A percentile compares a stretch with the other conserved stretches of the same genome.
phyloP scores from a whole-genome alignment of 2,329 filamentous ascomycete genomes.

The Beauveria varroae region DNA sequence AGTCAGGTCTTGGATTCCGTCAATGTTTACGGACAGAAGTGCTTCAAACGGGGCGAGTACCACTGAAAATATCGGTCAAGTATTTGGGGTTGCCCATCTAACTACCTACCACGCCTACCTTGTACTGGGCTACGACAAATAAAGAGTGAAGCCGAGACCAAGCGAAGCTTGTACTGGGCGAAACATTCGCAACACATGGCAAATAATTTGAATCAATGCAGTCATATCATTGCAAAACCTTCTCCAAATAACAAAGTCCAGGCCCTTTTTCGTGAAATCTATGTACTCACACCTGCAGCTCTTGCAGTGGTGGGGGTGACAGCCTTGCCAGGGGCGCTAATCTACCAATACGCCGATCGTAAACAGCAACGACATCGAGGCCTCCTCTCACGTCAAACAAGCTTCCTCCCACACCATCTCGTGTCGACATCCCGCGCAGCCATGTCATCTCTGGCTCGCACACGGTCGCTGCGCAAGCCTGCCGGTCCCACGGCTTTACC shows the following conservation, averaged over 20 bases:
- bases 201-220: too few species aligned
- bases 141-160: neutral
- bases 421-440: neutral
- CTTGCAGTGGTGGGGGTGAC: neutral
- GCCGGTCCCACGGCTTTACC: constrained; percentile 15
- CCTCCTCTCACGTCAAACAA: neutral
- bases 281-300: neutral
- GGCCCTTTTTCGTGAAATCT: too few species aligned
- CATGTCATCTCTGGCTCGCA: constrained; percentile 39
- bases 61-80: too few species aligned
- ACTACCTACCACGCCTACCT: too few species aligned
- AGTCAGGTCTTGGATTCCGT: neutral
- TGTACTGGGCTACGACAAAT: neutral
- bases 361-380: neutral
- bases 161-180: neutral
- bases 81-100: too few species aligned
- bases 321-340: neutral
- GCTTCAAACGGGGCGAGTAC: too few species aligned
- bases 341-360: neutral
- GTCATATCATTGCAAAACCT: too few species aligned
- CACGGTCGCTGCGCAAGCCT: constrained; percentile 42
- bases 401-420: neutral
- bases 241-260: too few species aligned
- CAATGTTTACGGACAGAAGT: too few species aligned
- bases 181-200: neutral